A percentile compares a stretch with the other conserved stretches of the same genome.
These are phyloP conservation scores for Aspergillus fumigatus DNA, from an alignment of 2,329 filamentous ascomycete species.

Conservation along the genomic window DNA sequence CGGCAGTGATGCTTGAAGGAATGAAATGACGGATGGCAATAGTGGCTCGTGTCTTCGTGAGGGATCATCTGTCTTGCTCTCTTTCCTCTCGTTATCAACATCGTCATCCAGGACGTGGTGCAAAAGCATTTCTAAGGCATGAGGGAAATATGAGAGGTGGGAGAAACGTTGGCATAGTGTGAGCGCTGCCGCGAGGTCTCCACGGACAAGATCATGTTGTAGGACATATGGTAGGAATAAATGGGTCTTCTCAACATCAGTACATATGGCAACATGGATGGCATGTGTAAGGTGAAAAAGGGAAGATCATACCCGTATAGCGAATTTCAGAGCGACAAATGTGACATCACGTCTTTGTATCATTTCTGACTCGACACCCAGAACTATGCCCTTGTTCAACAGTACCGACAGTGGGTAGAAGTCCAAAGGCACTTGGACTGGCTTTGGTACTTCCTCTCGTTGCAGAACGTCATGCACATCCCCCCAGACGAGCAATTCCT, in stretches of 20 bases:
- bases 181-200: constrained; percentile 74
- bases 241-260: constrained; percentile 63
- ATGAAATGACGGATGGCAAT: constrained; percentile 54
- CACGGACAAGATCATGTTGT: constrained; percentile 69
- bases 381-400: constrained; percentile 80
- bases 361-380: constrained; percentile 87
- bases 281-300: neutral
- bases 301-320: constrained; percentile 66
- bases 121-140: constrained; percentile 85
- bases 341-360: constrained; percentile 88
- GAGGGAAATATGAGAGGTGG: constrained; percentile 83
- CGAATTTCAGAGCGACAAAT: constrained; percentile 85
- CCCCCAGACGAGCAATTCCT: constrained; percentile 80
- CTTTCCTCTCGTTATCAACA: constrained; percentile 59
- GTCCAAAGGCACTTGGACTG: constrained; percentile 78
- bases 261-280: neutral
- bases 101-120: constrained; percentile 94
- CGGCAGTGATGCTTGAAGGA: constrained; percentile 66
- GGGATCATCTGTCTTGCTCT: constrained; percentile 23
- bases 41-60: constrained; percentile 29
- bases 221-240: constrained; percentile 87
- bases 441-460: constrained; percentile 67
- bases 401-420: constrained; percentile 91
- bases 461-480: constrained; percentile 80
- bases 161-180: constrained; percentile 81